These are phyloP conservation scores for Chalciporus pseudorubinellus DNA, from an alignment of 768 basidiomycete genomes.

Conservation along the genomic window DNA sequence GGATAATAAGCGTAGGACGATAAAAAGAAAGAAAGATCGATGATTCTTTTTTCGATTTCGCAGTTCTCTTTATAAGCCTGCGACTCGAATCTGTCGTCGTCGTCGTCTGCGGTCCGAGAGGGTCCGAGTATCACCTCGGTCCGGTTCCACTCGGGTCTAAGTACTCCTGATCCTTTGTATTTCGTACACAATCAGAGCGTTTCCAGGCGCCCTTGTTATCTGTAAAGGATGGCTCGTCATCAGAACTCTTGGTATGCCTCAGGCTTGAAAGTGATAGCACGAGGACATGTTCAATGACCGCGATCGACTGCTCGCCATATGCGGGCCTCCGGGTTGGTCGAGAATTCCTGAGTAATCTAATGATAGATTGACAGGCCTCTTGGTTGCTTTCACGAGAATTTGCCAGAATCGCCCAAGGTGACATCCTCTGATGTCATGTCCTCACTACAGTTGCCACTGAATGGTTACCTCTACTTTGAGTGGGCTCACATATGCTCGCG, in stretches of 20 bases:
- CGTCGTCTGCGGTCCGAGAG: slow-evolving; percentile 4
- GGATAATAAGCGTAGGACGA: not conserved
- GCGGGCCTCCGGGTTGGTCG: not conserved
- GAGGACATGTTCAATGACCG: not conserved
- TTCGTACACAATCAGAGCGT: not conserved
- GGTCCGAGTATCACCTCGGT: slow-evolving; percentile 10
- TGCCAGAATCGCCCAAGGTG: not conserved
- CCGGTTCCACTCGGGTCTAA: not conserved
- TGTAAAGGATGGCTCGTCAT: too few relatives aligned
- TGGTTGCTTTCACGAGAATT: not conserved
- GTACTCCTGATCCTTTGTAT: slow-evolving; percentile 7
- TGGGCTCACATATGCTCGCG: slow-evolving; percentile 1
- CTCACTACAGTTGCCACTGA: too few relatives aligned
- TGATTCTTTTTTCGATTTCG: too few relatives aligned
- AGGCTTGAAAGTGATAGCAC: too few relatives aligned
- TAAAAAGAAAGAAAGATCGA: not conserved
- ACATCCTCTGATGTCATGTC: not conserved
- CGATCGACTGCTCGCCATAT: not conserved
- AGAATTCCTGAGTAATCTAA: not conserved
- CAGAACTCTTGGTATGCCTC: too few relatives aligned
- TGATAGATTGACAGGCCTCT: not conserved
- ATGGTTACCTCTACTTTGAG: too few relatives aligned
- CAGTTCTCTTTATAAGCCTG: not conserved
- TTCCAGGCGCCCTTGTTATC: too few relatives aligned
- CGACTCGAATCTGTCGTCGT: not conserved